Base-by-base conservation (phyloP, 305 asterid species). In the Lippia alba region DNA sequence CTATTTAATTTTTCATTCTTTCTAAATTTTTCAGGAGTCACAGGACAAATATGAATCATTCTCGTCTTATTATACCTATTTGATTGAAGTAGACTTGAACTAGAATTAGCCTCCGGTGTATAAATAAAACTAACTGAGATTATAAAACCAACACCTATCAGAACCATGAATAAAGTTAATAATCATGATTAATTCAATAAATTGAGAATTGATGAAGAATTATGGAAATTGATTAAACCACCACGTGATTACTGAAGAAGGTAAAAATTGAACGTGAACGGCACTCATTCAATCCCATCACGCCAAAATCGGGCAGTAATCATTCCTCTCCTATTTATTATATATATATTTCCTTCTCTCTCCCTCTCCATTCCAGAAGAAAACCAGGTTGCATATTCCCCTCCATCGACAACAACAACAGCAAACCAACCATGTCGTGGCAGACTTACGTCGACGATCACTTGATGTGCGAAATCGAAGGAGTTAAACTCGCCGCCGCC, bases 401-500 rank as follows among this genome's bases (percentile, higher is more conserved):
- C 49, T 8, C 49, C 1, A 8, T 11, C 49, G 1, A 11, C 8
- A 44, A 44, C 49, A 44, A 44, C 33, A 44, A 44, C 49, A 44
- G 10, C 33, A 24, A 8, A 36, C 9, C n/a, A 55, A 77, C 70
- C 61, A 82, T 82, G 87, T 84, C 89, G 83, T 82, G 85, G 85
- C 87, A 85, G 66, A 17, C 76, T 14, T 85, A 82, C 76, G 83
- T 85, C n/a, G 89, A 84, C 45, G 85, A 84, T 4, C 89, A 84
- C 77, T 82, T 82, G 82, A 78, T 85, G 89, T 69, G 80, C 64
- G 85, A 82, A 0, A 64, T 82, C 4, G 89, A 85, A 48, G 89
- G 89, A 8, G 69, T 41, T 30, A 82, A 74, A 46, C 85, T 82
- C 73, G 32, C 79, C 67, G 69, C 89, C 46, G 70, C 87, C 58